Evolutionary conservation across 1,284 basidiomycete species (phyloP).

Genomic region (Neonothopanus nambi): DNA sequence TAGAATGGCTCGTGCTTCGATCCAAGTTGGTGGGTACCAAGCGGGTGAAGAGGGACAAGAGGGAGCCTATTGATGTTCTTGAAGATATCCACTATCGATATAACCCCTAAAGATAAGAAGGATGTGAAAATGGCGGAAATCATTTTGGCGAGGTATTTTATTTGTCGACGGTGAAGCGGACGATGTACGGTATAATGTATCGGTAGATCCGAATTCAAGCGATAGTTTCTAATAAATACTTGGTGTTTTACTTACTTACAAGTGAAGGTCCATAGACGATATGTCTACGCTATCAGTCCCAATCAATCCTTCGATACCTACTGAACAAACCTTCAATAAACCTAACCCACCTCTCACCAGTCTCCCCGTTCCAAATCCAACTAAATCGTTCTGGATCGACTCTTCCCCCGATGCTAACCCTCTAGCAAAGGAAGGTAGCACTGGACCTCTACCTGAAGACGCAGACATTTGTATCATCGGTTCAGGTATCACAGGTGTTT

Average conservation of each 20-base stretch:
- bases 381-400: constrained; percentile 70
- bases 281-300: no score
- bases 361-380: constrained; percentile 60
- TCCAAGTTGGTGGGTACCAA: constrained; percentile 4
- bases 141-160: no score
- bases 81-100: constrained; percentile 19
- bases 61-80: constrained; percentile 15
- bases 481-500: constrained; percentile 75
- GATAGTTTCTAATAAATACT: no score
- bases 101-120: constrained; percentile 1
- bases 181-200: no score
- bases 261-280: no score
- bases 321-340: no score
- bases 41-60: constrained; percentile 5
- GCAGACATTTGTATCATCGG: constrained; percentile 78
- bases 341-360: background rate
- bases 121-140: no score
- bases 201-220: no score
- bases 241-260: no score
- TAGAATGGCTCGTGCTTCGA: constrained; percentile 6
- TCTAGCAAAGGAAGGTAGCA: constrained; percentile 62
- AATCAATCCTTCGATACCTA: no score
- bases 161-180: no score
- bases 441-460: constrained; percentile 51
- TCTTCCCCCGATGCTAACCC: constrained; percentile 63